Evolutionary conservation across 208 protist genomes (phyloP).

Genomic region (Lotmaria passim): DNA sequence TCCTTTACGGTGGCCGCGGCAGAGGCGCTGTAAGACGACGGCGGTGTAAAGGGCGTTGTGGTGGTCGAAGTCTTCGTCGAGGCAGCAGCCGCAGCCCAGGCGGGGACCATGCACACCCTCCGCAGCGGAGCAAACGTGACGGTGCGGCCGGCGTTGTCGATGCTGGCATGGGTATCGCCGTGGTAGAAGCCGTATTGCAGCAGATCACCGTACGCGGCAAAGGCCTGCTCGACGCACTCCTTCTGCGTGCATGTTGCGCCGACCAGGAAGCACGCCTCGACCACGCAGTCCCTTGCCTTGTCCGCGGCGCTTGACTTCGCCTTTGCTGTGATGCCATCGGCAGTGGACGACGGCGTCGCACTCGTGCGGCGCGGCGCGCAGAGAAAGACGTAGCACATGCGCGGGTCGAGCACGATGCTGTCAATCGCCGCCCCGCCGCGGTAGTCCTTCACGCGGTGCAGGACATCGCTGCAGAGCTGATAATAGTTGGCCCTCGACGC

Average conservation of each 20-base stretch:
- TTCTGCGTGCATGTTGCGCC: constrained; percentile 7
- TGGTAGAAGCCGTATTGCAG: constrained; percentile 43
- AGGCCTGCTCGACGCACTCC: constrained; percentile 15
- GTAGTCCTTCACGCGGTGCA: constrained; percentile 17
- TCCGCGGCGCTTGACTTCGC: not conserved
- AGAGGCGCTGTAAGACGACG: not conserved
- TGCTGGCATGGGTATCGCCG: constrained; percentile 22
- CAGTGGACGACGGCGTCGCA: constrained; percentile 1
- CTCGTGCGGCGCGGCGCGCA: constrained; percentile 30
- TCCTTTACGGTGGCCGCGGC: constrained; percentile 5
- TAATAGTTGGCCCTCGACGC: constrained; percentile 11
- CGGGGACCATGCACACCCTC: constrained; percentile 2
- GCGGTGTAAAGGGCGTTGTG: no score
- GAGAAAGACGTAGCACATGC: constrained; percentile 68
- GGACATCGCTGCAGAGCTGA: constrained; percentile 32
- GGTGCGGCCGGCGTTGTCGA: constrained; percentile 29
- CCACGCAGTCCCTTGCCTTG: not conserved
- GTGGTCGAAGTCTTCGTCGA: not conserved
- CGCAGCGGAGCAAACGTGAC: constrained; percentile 34
- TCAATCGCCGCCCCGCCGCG: not conserved
- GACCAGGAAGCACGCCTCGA: constrained; percentile 28
- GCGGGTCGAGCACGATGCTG: constrained; percentile 49
- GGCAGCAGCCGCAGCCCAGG: not conserved
- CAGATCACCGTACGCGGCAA: constrained; percentile 18
- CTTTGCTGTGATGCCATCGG: not conserved